phyloP scores from a whole-genome alignment of 495 filamentous ascomycete genomes.

The Cryomyces antarcticus region DNA sequence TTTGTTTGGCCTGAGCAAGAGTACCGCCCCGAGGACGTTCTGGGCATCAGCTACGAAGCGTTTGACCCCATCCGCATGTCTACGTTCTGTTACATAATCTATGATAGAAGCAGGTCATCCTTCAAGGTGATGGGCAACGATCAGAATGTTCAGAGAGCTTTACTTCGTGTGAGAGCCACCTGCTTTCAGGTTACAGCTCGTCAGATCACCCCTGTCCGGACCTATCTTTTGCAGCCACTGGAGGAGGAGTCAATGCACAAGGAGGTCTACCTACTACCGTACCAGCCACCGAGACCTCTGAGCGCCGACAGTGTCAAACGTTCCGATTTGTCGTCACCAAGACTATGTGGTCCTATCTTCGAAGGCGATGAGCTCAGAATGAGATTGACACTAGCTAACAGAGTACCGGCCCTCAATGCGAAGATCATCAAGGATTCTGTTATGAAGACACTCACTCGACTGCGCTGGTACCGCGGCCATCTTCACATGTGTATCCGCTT shows the following conservation, averaged over 20 bases:
- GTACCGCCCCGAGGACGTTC: slow-evolving; percentile 3
- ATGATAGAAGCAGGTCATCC: not conserved
- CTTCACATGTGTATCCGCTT: slow-evolving; percentile 9
- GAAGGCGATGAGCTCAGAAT: not conserved
- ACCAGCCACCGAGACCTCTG: not conserved
- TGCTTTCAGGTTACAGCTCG: slow-evolving; percentile 9
- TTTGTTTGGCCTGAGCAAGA: slow-evolving; percentile 9
- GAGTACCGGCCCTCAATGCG: not conserved
- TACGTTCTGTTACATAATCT: slow-evolving; percentile 7
- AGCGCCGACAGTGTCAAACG: not conserved
- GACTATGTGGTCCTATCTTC: not conserved
- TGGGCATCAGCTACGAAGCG: slow-evolving; percentile 8
- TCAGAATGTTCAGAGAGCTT: slow-evolving; percentile 1
- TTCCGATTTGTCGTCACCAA: not conserved
- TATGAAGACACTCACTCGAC: not conserved
- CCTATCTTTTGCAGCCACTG: slow-evolving; percentile 6
- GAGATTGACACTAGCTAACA: not conserved
- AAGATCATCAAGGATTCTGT: not conserved
- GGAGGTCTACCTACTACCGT: slow-evolving; percentile 1
- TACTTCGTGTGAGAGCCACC: slow-evolving; percentile 4
- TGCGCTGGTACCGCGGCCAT: slow-evolving; percentile 11
- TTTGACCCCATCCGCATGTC: slow-evolving; percentile 13
- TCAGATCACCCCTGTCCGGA: slow-evolving; percentile 1
- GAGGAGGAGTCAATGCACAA: not conserved
- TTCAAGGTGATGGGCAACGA: slow-evolving; percentile 7